Base-by-base conservation (phyloP, 306 rosid genomes). In the Vigna trinervia region DNA sequence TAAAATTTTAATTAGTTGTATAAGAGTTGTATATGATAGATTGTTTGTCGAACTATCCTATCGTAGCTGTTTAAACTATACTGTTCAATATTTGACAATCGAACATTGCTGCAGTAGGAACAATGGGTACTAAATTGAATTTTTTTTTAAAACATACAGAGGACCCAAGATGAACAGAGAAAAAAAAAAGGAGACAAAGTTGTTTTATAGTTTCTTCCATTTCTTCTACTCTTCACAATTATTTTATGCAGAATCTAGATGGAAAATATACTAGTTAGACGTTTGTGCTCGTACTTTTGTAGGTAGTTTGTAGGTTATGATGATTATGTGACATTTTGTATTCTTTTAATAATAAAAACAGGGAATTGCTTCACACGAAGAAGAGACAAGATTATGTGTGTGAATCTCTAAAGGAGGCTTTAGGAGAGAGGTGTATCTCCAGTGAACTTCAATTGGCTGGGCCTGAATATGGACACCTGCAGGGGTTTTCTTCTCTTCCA, bases 381-480 rank as follows among this genome's bases (percentile, higher is more conserved):
- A 32, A 86, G 87, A 85, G 98, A 78, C 90, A 65, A 73, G 93
- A 93, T 22, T 72, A 81, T 48, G 80, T 93, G 39, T 85, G 93
- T 46, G 81, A 85, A 58, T 89, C 81, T 86, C 87, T 93, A 81
- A 86, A 17, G 86, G 87, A 82, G 36, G 88, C 88, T 69, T 71
- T 91, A 75, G 93, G 95, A 78, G 90, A 89, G 71, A 78, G 46
- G 74, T 89, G 91, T 69, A 87, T 91, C 72, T 88, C 93, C 65
- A 85, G 89, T 80, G 98, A 93, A 78, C 83, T 93, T 81, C 94
- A 93, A 87, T 80, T 91, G 77, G 96, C 98, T 15, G 98, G 98
- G 34, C 96, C 98, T 38, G 98, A 93, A 81, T 93, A 85, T 57
- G 90, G 87, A 83, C 84, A 86, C 12, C 41, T 89, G 78, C 88